Percentiles rank a stretch among this genome's conserved stretches.
Evolutionary conservation across 805 yeast species (phyloP).

Genomic region (Candida morakotiae): DNA sequence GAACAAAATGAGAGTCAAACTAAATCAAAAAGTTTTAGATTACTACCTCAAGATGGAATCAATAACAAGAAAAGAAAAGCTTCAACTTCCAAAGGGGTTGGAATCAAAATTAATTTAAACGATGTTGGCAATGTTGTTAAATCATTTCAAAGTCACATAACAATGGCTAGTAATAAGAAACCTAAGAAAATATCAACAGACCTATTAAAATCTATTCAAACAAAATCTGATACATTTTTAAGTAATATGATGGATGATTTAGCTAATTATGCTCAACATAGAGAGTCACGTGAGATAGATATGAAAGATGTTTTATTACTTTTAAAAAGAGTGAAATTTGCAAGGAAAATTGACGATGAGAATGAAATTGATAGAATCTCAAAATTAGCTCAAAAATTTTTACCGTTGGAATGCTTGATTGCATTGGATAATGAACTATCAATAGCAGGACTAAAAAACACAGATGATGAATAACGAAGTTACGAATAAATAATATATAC

Average conservation of each 20-base stretch:
- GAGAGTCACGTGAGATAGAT: conserved; percentile 21
- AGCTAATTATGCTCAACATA: conserved; percentile 33
- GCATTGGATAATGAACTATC: conserved; percentile 15
- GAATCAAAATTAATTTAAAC: not conserved
- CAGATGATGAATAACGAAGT: not conserved
- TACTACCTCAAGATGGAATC: not conserved
- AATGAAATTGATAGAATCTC: conserved; percentile 16
- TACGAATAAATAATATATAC: not conserved
- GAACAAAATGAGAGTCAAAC: not conserved
- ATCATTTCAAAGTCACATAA: conserved; percentile 4
- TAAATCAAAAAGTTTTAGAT: not conserved
- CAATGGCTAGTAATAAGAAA: not conserved
- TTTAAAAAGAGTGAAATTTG: conserved; percentile 27
- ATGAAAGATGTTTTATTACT: conserved; percentile 33
- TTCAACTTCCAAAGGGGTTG: not conserved
- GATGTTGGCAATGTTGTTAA: conserved; percentile 11
- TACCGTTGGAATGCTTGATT: conserved; percentile 34
- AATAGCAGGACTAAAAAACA: too few species aligned
- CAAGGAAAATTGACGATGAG: conserved; percentile 1
- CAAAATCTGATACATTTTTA: conserved; percentile 28
- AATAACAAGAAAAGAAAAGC: not conserved
- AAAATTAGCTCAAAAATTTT: conserved; percentile 26
- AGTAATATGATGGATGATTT: conserved; percentile 27
- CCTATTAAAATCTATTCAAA: conserved; percentile 17
- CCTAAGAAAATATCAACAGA: conserved; percentile 10